phyloP scores from a whole-genome alignment of 306 rosid species.

The Cucurbita argyrosperma region DNA sequence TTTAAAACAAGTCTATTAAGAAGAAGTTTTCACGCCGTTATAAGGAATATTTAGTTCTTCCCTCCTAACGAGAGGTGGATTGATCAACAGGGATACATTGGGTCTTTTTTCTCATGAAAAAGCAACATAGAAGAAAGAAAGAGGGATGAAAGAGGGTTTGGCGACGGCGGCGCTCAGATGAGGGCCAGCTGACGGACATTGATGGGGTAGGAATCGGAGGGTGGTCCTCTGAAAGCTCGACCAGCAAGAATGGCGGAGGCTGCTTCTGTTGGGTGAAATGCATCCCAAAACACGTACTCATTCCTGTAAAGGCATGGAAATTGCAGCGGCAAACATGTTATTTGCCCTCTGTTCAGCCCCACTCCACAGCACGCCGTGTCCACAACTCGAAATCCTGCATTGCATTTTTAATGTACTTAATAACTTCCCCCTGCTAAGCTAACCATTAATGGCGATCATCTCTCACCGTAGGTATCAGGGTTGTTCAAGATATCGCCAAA shows the following conservation, averaged over 20 bases:
- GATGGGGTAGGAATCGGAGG: slow-evolving; percentile 42
- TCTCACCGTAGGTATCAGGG: slow-evolving; percentile 45
- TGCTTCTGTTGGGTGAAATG: slow-evolving; percentile 62
- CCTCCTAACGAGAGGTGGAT: too few relatives aligned
- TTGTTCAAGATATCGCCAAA: slow-evolving; percentile 62
- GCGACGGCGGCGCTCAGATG: slow-evolving; percentile 2
- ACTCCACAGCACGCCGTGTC: slow-evolving; percentile 73
- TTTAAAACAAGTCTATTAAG: too few relatives aligned
- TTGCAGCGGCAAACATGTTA: slow-evolving; percentile 47
- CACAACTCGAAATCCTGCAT: slow-evolving; percentile 45
- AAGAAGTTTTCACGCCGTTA: too few relatives aligned
- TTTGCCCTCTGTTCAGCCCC: slow-evolving; percentile 33
- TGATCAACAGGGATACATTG: background rate
- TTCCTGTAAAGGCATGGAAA: slow-evolving; percentile 41
- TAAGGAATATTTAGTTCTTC: too few relatives aligned
- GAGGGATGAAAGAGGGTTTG: background rate
- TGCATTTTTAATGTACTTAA: too few relatives aligned
- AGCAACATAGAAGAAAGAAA: background rate
- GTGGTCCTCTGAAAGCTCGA: slow-evolving; percentile 49
- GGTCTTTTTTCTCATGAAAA: background rate
- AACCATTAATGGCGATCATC: too few relatives aligned
- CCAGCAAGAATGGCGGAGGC: slow-evolving; percentile 44
- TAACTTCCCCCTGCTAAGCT: too few relatives aligned
- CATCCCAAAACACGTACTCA: slow-evolving; percentile 64
- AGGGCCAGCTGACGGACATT: slow-evolving; percentile 56